Evolutionary conservation across 331 rosid genomes (phyloP).

Genomic region (Saraca asoca): DNA sequence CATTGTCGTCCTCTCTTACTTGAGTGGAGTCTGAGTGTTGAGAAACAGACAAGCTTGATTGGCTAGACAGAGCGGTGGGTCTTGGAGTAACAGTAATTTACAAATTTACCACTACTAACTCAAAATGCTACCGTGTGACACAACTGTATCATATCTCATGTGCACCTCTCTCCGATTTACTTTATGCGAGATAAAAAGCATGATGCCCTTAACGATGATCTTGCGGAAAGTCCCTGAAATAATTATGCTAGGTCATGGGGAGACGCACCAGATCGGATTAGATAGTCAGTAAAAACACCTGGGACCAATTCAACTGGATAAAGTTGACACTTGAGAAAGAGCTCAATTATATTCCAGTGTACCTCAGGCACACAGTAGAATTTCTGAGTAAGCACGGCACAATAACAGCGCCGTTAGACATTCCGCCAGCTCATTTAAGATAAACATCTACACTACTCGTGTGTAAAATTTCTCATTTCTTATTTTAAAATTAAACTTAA

Average conservation of each 20-base stretch:
- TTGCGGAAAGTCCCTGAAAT: neutral
- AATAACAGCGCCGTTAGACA: too few species aligned
- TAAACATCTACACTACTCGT: too few species aligned
- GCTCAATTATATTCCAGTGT: too few species aligned
- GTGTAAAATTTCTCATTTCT: neutral
- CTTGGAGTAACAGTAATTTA: neutral
- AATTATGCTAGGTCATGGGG: neutral
- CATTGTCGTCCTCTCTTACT: neutral
- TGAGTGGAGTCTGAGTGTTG: constrained; percentile 27
- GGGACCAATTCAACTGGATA: neutral
- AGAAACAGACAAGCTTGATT: constrained; percentile 6
- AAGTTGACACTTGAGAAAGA: too few species aligned
- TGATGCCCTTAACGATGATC: neutral
- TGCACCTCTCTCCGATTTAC: too few species aligned
- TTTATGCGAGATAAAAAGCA: too few species aligned
- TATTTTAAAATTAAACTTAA: neutral
- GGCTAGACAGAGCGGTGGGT: constrained; percentile 27
- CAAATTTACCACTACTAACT: neutral
- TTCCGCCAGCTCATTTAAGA: too few species aligned
- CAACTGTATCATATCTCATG: neutral
- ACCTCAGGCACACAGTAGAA: too few species aligned
- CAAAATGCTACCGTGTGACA: neutral
- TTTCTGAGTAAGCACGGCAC: too few species aligned
- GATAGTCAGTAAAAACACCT: neutral
- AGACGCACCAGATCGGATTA: neutral